Percentiles rank a stretch among this genome's conserved stretches.
Conservation (phyloP, 805 yeast species). For the Starmerella gropengiesseri region DNA sequence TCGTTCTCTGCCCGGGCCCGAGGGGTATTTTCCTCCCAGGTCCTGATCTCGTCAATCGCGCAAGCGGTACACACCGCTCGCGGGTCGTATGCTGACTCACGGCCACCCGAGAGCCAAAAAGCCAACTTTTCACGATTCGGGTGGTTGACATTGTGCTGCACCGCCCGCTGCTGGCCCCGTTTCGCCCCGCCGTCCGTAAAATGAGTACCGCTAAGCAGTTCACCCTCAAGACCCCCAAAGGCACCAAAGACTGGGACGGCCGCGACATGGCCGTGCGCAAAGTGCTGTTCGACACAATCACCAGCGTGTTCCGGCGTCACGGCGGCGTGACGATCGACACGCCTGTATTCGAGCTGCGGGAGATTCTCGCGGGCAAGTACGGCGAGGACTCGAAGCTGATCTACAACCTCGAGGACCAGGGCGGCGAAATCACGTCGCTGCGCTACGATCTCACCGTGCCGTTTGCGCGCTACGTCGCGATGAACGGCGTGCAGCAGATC, state of each 20-base stretch:
- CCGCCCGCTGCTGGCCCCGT: neutral
- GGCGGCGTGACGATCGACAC: slow-evolving; percentile 98
- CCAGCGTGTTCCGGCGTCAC: slow-evolving; percentile 75
- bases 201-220: slow-evolving; percentile 31
- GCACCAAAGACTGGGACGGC: slow-evolving; percentile 97
- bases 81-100: slow-evolving; percentile 7
- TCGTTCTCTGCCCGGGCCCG: too few species aligned
- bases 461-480: slow-evolving; percentile 93
- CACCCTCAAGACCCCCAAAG: slow-evolving; percentile 88
- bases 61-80: too few species aligned
- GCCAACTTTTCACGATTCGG: slow-evolving; percentile 5
- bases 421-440: slow-evolving; percentile 92
- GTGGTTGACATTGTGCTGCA: neutral
- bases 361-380: slow-evolving; percentile 90
- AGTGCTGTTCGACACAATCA: slow-evolving; percentile 65
- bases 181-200: neutral
- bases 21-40: too few species aligned
- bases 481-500: slow-evolving; percentile 80
- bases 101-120: too few species aligned
- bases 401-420: slow-evolving; percentile 94
- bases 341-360: slow-evolving; percentile 93
- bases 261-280: slow-evolving; percentile 93
- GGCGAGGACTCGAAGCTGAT: slow-evolving; percentile 97
- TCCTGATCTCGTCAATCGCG: too few species aligned
- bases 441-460: slow-evolving; percentile 98